Base-by-base conservation (phyloP, 495 filamentous ascomycete genomes). In the Penicillium odoratum region DNA sequence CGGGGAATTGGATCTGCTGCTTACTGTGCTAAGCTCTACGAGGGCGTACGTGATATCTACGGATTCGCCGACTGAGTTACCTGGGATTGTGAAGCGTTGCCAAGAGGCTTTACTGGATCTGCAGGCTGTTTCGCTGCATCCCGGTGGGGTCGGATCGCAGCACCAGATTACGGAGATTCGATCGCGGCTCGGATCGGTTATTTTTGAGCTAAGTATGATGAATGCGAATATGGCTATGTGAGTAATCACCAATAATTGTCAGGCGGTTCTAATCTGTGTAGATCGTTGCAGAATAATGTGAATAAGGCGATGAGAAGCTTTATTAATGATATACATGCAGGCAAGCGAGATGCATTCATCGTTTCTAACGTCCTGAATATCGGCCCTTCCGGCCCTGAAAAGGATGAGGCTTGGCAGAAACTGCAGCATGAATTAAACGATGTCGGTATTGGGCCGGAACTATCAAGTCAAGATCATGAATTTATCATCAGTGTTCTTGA, bases 141-240 rank as follows among this genome's bases (percentile, higher is more conserved):
- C 45, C 8, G 51, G 28, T 38, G 48, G 44, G 18, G 30, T 56
- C 7, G 57, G 52, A 4, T 30, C 34, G 3, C 45, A 49, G 25
- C 48, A 26, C 26, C 55, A 46, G 44, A 30, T 36, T 48, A 46
- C n/a, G 13, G 58, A 67, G 7, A 59, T 67, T 29, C 53, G 58
- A 30, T 61, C 38, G 29, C 48, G 56, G 0, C 36, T 64, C 5
- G 59, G 61, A 3, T 61, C 55, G 3, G n/a, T 59, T 15, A 48
- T 53, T 8, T 67, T 57, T 48, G 64, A 56, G n/a, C 52, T 66
- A 5, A 56, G 34, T 34, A 51, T 61, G 30, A 48, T 64, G 21
- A 64, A 61, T 53, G 55, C 47, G 6, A 55, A 64, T 59, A 55
- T 64, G 58, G 58, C 58, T 55, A 64, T 62, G 64, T 67, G 11